phyloP scores from a whole-genome alignment of 257 asterid genomes.

The Plantago elongata region DNA sequence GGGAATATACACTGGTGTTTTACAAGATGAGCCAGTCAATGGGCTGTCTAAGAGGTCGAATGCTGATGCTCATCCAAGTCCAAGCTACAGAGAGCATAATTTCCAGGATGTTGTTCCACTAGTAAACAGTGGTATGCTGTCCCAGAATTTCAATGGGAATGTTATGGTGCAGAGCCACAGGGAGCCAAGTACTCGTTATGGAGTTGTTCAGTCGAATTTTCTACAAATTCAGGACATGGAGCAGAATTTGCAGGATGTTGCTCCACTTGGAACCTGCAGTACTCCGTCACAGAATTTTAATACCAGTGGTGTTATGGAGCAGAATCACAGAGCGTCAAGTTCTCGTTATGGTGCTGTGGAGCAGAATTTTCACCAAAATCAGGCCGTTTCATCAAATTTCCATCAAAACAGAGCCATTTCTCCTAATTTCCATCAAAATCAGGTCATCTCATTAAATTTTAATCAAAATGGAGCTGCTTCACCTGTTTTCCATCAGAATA shows the following conservation, averaged over 20 bases:
- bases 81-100: constrained; percentile 15
- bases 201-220: background rate
- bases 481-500: background rate
- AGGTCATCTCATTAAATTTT: background rate
- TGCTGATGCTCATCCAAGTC: constrained; percentile 11
- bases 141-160: constrained; percentile 9
- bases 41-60: constrained; percentile 18
- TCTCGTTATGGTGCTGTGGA: background rate
- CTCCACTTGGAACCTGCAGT: constrained; percentile 13
- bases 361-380: background rate
- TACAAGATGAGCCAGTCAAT: constrained; percentile 22
- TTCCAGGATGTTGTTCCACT: constrained; percentile 23
- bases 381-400: background rate
- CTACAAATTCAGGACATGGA: background rate
- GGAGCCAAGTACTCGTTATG: constrained; percentile 7
- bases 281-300: constrained; percentile 15
- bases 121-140: constrained; percentile 15
- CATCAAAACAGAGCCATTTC: background rate
- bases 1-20: constrained; percentile 31
- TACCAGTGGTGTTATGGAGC: constrained; percentile 10
- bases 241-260: background rate
- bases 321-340: background rate
- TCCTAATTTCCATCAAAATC: background rate
- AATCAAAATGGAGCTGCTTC: background rate
- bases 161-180: background rate